Conservation (phyloP, 805 yeast genomes). For the Ascoidea rubescens region DNA sequence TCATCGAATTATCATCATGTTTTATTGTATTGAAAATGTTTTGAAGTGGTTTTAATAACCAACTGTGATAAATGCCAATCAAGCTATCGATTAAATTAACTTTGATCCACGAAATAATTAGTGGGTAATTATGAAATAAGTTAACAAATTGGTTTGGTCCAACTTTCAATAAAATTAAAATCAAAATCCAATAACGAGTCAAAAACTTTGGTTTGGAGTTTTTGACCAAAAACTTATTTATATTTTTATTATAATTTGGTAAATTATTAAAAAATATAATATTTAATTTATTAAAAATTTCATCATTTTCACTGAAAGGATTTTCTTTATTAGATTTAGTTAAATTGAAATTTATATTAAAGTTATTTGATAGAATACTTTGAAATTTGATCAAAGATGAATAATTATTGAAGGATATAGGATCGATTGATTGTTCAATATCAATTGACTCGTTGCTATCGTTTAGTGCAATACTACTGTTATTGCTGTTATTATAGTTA, state of each 20-base stretch:
- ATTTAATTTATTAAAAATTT: no score
- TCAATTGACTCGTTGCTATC: no score
- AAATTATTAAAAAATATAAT: not conserved
- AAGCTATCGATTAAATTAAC: slow-evolving; percentile 50
- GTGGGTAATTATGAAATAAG: slow-evolving; percentile 35
- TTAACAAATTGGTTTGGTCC: slow-evolving; percentile 37
- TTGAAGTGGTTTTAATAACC: slow-evolving; percentile 68
- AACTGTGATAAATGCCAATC: slow-evolving; percentile 57
- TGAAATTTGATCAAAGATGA: not conserved
- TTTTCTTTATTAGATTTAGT: no score
- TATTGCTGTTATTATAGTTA: not conserved
- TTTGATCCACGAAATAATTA: slow-evolving; percentile 40
- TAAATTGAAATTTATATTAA: no score
- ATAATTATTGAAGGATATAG: not conserved
- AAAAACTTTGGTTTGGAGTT: slow-evolving; percentile 23
- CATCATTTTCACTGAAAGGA: not conserved
- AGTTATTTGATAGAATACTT: not conserved
- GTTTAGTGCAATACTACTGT: not conserved
- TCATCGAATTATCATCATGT: slow-evolving; percentile 61
- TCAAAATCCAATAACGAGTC: slow-evolving; percentile 55
- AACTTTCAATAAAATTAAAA: slow-evolving; percentile 25
- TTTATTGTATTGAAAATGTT: slow-evolving; percentile 70
- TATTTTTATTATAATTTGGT: not conserved
- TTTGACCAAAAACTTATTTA: not conserved
- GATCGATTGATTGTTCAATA: not conserved